Base-by-base conservation (phyloP, 2,329 filamentous ascomycete genomes). In the Raffaelea arxii region DNA sequence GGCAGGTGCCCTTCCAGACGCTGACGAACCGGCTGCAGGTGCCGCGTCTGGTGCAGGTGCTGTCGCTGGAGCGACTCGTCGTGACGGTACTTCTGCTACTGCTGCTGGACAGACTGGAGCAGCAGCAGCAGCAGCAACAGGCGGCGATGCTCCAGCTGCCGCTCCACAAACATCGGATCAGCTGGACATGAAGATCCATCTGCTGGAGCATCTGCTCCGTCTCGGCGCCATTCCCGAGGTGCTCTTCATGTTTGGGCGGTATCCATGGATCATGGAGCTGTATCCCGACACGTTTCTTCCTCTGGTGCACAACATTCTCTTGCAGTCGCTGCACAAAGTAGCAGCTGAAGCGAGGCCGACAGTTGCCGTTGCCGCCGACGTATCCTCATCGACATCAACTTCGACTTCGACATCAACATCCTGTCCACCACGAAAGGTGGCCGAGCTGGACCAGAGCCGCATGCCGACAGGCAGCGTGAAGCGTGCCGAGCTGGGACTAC, bases 151-250 rank as follows among this genome's bases (percentile, higher is more conserved):
- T 25, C 66, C 74, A 43, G 62, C 66, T 39, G 62, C 56, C 39
- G 65, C 64, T 50, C 64, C 67, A 51, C 73, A 68, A 55, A 67
- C 74, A 12, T 83, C 84, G 2, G 84, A 90, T 49, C 87, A 87
- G 2, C 72, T 77, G 14, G 91, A 97, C 55, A 91, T 97, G 59
- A 98, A 98, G 64, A 80, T 91, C 0, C 71, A 82, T 39, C 71
- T 98, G 1, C 72, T 98, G 21, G 87, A 84, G 53, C 89, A 89
- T 55, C 72, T 98, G 16, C 75, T 98, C 2, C 86, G 86, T 4
- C 92, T 96, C 48, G 92, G 94, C 36, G 91, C 92, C 24, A 73
- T 98, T 27, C 92, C 92, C 0, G 92, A 98, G 65, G 82, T 92
- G 2, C 72, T 98, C 2, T 97, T 91, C 62, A 86, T 98, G 46